A percentile compares a stretch with the other conserved stretches of the same genome.
phyloP scores from a whole-genome alignment of 768 basidiomycete species.

The Lentinula boryana region DNA sequence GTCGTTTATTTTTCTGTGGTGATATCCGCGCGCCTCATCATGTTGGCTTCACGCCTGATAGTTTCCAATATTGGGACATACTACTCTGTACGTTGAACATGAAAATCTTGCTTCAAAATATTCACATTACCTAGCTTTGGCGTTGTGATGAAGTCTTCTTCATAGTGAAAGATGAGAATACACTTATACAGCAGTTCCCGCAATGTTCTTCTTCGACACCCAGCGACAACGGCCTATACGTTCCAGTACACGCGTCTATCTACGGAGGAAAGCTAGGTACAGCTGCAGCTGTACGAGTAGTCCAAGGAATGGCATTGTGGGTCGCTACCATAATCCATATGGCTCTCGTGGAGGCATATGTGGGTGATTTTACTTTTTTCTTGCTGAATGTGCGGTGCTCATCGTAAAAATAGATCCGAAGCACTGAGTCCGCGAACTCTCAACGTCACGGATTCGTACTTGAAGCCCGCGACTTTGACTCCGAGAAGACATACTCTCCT shows the following conservation, averaged over 20 bases:
- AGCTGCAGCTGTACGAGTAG: slow-evolving; percentile 16
- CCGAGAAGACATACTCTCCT: not conserved
- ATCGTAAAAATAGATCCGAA: not conserved
- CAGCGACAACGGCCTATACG: slow-evolving; percentile 7
- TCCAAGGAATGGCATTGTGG: slow-evolving; percentile 20
- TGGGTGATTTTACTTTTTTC: slow-evolving; percentile 5
- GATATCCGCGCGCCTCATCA: slow-evolving; percentile 14
- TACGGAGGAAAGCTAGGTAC: slow-evolving; percentile 9
- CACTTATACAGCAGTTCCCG: slow-evolving; percentile 10
- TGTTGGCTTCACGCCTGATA: slow-evolving; percentile 12
- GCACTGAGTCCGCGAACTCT: not conserved
- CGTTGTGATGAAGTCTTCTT: slow-evolving; percentile 19
- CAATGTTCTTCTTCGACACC: slow-evolving; percentile 12
- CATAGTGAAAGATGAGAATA: slow-evolving; percentile 8
- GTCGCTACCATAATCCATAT: slow-evolving; percentile 17
- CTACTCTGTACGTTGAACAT: slow-evolving; percentile 12
- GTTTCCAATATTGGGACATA: slow-evolving; percentile 18
- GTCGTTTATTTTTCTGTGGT: slow-evolving; percentile 14
- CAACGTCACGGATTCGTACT: not conserved
- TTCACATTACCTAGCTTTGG: slow-evolving; percentile 13
- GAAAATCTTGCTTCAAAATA: not conserved
- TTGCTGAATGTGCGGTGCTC: not conserved
- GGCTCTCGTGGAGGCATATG: slow-evolving; percentile 18
- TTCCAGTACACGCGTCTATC: slow-evolving; percentile 16
- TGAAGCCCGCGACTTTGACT: not conserved